Percentiles rank a stretch among this genome's conserved stretches.
These are phyloP conservation scores for Puya raimondii DNA, from an alignment of 176 grass and related monocot genomes.

Conservation along the genomic window DNA sequence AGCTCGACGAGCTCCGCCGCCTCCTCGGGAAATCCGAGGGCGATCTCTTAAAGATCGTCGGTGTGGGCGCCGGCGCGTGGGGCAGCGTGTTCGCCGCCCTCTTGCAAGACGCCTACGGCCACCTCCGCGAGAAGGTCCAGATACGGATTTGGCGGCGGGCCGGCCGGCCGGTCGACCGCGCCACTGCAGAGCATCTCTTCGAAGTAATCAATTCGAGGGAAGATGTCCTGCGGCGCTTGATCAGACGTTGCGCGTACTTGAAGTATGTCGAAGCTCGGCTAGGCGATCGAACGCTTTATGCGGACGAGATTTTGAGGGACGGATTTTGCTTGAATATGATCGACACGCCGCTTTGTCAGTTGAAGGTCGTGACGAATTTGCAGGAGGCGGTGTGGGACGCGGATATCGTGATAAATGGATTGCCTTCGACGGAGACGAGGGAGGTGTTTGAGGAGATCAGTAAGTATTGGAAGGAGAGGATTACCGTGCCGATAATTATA, in stretches of 20 bases:
- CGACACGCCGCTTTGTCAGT: conserved; percentile 81
- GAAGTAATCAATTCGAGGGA: conserved; percentile 93
- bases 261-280: conserved; percentile 92
- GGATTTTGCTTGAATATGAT: conserved; percentile 98
- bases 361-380: conserved; percentile 97
- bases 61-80: conserved; percentile 89
- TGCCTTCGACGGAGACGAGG: conserved; percentile 84
- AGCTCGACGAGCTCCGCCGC: conserved; percentile 73
- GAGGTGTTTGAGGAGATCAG: conserved; percentile 81
- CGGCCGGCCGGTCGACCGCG: conserved; percentile 65
- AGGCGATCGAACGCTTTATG: conserved; percentile 74
- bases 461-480: conserved; percentile 92
- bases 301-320: conserved; percentile 91
- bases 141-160: conserved; percentile 82
- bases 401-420: conserved; percentile 84
- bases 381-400: conserved; percentile 99
- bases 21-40: conserved; percentile 64
- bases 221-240: conserved; percentile 75
- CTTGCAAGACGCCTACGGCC: conserved; percentile 86
- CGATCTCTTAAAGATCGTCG: conserved; percentile 75
- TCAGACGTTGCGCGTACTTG: conserved; percentile 73
- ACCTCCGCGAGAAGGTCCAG: conserved; percentile 86
- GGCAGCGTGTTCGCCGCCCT: conserved; percentile 91
- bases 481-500: conserved; percentile 55
- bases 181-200: conserved; percentile 78